Percentiles rank a stretch among this genome's conserved stretches.
Conservation (phyloP, 495 filamentous ascomycete species). For the Aspergillus baeticus region DNA sequence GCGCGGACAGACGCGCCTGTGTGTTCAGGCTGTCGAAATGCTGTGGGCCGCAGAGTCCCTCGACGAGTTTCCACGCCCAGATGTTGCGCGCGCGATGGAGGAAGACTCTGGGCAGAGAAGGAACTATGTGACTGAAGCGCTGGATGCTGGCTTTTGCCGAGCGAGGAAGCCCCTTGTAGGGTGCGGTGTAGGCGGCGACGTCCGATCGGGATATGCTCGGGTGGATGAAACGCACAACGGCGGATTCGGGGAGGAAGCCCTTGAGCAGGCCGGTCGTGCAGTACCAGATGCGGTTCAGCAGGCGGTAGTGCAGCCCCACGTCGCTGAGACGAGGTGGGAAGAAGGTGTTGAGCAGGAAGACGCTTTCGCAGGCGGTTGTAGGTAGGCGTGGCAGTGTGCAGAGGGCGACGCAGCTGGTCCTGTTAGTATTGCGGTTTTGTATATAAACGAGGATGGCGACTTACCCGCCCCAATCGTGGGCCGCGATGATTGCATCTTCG, state of each 20-base stretch:
- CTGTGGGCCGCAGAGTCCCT: not conserved
- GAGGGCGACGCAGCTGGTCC: not conserved
- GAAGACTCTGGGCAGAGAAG: not conserved
- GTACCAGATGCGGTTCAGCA: conserved; percentile 1
- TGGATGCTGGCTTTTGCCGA: not conserved
- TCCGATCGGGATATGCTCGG: not conserved
- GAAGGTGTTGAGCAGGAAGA: conserved; percentile 6
- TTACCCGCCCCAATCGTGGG: conserved; percentile 5
- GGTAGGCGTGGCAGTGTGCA: not conserved
- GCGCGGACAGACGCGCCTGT: not conserved
- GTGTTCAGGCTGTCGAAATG: not conserved
- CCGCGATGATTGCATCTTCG: not conserved
- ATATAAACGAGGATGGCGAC: not conserved
- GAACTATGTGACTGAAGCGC: not conserved
- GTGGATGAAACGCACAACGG: not conserved
- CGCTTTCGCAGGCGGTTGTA: not conserved
- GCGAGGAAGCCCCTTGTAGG: not conserved
- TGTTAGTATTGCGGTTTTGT: not conserved
- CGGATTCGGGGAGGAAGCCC: not conserved
- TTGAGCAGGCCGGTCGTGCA: not conserved
- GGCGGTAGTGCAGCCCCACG: not conserved
- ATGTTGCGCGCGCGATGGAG: not conserved
- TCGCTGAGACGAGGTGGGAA: not conserved
- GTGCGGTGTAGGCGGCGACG: not conserved
- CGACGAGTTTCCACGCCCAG: not conserved